Evolutionary conservation across 108 stramenopile species (phyloP).

Genomic region (Heterococcus sp.): DNA sequence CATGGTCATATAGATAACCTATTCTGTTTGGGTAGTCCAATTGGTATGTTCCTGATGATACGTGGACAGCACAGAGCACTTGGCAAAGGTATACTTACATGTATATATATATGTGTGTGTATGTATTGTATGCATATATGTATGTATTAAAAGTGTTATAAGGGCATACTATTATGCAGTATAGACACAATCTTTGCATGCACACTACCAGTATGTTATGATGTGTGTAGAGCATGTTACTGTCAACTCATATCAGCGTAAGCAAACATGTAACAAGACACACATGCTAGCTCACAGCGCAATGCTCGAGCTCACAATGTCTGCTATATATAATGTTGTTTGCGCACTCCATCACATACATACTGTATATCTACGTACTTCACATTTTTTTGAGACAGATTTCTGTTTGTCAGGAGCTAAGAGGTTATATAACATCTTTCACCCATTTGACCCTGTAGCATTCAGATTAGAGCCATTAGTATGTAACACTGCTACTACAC

Average conservation of each 20-base stretch:
- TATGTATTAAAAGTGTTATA: too few relatives aligned
- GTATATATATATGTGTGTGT: too few relatives aligned
- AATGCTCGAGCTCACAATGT: not conserved
- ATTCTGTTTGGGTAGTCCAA: slow-evolving; percentile 37
- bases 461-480: slow-evolving; percentile 75
- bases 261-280: too few relatives aligned
- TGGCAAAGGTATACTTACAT: slow-evolving; percentile 3
- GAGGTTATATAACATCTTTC: slow-evolving; percentile 74
- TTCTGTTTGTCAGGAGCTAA: slow-evolving; percentile 53
- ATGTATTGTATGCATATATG: too few relatives aligned
- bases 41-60: slow-evolving; percentile 37
- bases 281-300: not conserved
- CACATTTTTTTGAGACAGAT: not conserved
- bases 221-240: too few relatives aligned
- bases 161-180: too few relatives aligned
- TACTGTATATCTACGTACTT: not conserved
- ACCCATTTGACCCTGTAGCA: slow-evolving; percentile 73
- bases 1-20: slow-evolving; percentile 15
- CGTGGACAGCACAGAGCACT: slow-evolving; percentile 30
- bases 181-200: too few relatives aligned
- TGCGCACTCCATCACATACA: not conserved
- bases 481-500: slow-evolving; percentile 22
- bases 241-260: too few relatives aligned
- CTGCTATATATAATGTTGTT: not conserved
- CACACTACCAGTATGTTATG: too few relatives aligned